Evolutionary conservation across 805 yeast species (phyloP), one percentile per base, ranked within the genome.

Genomic region (Yamadazyma kitorensis): DNA sequence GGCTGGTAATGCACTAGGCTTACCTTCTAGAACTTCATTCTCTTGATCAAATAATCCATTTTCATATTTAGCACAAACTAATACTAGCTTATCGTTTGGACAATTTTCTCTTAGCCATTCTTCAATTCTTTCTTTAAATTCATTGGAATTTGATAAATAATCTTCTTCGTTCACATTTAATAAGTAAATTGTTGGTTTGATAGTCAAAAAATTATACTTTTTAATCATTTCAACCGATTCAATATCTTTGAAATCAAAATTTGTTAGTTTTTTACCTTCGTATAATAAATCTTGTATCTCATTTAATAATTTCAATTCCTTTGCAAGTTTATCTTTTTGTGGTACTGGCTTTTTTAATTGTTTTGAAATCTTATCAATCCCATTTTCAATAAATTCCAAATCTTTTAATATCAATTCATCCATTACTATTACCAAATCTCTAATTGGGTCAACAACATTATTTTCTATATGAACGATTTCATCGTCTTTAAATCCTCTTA

Each of bases 401-500:
- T 71, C 74, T 65, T 64, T 82, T 71, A 51, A 75, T 67, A 53
- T 63, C 39, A 82, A 64, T 56, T 81, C 88, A 48, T 80, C 82
- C 49, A 64, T 72, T 25, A 81, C 82, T 44, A 80, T 78, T 17
- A 69, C 70, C 49, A 80, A 62, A 54, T 81, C 87, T 32, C 83
- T 64, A 5, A 73, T 68, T 1, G 86, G 84, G 54, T 81, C 76
- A 17, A 38, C 41, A 17, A 43, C 47, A 26, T 37, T 39, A 20
- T 40, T 40, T 96, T 44, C 40, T 53, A 93, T 85, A 68, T 93
- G 98, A 51, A 89, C 88, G 54, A 93, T 93, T 59, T 93, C 98
- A 24, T 96, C 94, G 64, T 93, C 98, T 57, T 88, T 96, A 55
- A 93, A 93, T 67, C 95, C 86, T 68, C 98, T 82, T 32, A 93